Conservation (phyloP, 176 grass and related monocot species). For the Musa itinerans region DNA sequence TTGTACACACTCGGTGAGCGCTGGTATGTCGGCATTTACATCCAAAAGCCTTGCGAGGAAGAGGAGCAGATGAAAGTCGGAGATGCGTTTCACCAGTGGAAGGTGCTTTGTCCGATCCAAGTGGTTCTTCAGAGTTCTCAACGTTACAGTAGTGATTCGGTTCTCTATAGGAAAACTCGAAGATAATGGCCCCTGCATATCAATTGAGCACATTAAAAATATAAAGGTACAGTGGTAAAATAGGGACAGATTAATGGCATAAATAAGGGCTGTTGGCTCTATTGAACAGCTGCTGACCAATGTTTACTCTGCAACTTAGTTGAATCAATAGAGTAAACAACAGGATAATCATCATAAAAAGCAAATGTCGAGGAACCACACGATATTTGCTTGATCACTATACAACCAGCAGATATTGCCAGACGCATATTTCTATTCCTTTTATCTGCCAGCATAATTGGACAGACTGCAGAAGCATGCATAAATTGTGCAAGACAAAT, state of each 20-base stretch:
- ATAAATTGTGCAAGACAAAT: too few relatives aligned
- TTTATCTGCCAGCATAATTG: too few relatives aligned
- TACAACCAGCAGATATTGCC: too few relatives aligned
- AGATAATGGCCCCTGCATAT: conserved; percentile 55
- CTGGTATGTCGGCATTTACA: conserved; percentile 52
- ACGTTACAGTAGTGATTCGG: conserved; percentile 29
- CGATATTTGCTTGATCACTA: too few relatives aligned
- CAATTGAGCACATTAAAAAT: background rate
- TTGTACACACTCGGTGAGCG: conserved; percentile 51
- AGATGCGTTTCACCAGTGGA: conserved; percentile 69
- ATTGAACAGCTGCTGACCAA: too few relatives aligned
- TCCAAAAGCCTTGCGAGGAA: conserved; percentile 49
- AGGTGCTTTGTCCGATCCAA: conserved; percentile 60
- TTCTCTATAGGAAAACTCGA: conserved; percentile 69
- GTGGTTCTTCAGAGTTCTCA: conserved; percentile 43
- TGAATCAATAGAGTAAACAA: too few relatives aligned
- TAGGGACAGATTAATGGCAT: background rate
- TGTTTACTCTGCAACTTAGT: too few relatives aligned
- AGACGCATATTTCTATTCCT: too few relatives aligned
- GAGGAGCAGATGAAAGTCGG: conserved; percentile 86
- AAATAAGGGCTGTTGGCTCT: too few relatives aligned
- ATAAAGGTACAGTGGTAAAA: background rate
- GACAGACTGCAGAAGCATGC: too few relatives aligned
- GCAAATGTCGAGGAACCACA: too few relatives aligned
- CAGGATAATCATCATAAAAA: too few relatives aligned